These are phyloP conservation scores for Sclerotinia sclerotiorum DNA, from an alignment of 2,329 filamentous ascomycete species.

Conservation along the genomic window DNA sequence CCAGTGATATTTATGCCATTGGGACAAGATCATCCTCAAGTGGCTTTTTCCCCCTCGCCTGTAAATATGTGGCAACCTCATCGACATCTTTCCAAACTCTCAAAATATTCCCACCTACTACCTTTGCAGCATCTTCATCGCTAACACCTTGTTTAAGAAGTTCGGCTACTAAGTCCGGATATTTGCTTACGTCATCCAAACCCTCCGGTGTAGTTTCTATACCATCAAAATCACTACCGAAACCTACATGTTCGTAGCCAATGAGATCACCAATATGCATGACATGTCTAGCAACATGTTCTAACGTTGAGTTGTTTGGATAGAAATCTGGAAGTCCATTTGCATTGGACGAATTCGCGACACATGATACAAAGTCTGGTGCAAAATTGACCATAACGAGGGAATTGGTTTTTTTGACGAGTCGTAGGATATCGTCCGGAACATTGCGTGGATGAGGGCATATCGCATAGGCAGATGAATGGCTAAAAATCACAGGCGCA, in stretches of 20 bases:
- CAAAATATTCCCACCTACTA: conserved; percentile 78
- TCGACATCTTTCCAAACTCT: conserved; percentile 84
- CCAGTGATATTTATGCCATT: not conserved
- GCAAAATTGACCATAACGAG: conserved; percentile 91
- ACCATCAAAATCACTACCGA: conserved; percentile 89
- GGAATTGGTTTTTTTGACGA: conserved; percentile 71
- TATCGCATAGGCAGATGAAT: conserved; percentile 76
- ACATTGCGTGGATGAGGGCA: conserved; percentile 92
- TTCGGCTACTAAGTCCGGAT: conserved; percentile 74
- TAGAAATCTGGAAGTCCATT: conserved; percentile 68
- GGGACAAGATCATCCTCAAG: conserved; percentile 51
- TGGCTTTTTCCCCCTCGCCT: conserved; percentile 52
- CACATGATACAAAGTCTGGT: conserved; percentile 78
- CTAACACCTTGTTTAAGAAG: conserved; percentile 71
- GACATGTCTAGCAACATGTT: conserved; percentile 78
- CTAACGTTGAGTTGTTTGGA: conserved; percentile 68
- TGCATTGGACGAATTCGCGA: conserved; percentile 50
- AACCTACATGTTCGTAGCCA: conserved; percentile 82
- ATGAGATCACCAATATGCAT: conserved; percentile 78
- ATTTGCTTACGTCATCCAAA: conserved; percentile 82
- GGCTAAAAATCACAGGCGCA: conserved; percentile 85
- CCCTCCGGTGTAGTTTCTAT: conserved; percentile 67
- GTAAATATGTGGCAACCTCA: conserved; percentile 64
- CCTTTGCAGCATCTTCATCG: conserved; percentile 69
- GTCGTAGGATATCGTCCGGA: conserved; percentile 74